Evolutionary conservation across 495 filamentous ascomycete genomes (phyloP), one percentile per base, ranked within the genome.

Genomic region (Aspergillus indologenus): DNA sequence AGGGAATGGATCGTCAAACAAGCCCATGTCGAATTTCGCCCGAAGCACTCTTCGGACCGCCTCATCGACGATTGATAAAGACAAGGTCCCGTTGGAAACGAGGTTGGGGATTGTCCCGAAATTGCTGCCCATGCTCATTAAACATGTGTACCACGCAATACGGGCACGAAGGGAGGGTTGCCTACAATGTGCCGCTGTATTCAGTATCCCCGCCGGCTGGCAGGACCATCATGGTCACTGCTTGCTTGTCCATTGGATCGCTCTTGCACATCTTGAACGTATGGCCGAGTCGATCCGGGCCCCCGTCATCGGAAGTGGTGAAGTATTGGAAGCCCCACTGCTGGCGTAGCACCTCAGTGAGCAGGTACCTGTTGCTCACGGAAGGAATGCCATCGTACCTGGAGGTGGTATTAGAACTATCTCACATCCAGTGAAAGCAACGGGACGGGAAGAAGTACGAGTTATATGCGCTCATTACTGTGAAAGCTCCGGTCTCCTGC

Each of bases 291-390:
- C 87, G 77, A 70, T 89, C 85, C 6, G 84, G 86, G 19, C 77
- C 87, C 46, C 87, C 86, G 4, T 86, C 85, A 61, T 85, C 83
- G 3, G 72, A 73, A 47, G 72, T 79, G 61, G 89, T 75, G 45
- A 74, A 82, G 65, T 86, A 88, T 57, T 88, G 79, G 61, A 84
- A 89, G 34, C 83, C 83, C 87, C 87, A 90, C 69, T 89, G 84
- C 3, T 78, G 75, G 43, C 86, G 77, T 8, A 89, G 77, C 29
- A 90, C 86, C 19, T 87, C 83, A 0, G 85, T 88, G n/a, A 89
- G 75, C 3, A 80, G 72, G 56, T 86, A 83, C 57, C 81, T 75
- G 59, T 88, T 79, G 14, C 85, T 75, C 48, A 87, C 79, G 3
- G 81, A 73, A 0, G 87, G 85, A 20, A 89, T 74, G 34, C 86